Evolutionary conservation across 306 rosid species (phyloP).

Genomic region (Corylus heterophylla): DNA sequence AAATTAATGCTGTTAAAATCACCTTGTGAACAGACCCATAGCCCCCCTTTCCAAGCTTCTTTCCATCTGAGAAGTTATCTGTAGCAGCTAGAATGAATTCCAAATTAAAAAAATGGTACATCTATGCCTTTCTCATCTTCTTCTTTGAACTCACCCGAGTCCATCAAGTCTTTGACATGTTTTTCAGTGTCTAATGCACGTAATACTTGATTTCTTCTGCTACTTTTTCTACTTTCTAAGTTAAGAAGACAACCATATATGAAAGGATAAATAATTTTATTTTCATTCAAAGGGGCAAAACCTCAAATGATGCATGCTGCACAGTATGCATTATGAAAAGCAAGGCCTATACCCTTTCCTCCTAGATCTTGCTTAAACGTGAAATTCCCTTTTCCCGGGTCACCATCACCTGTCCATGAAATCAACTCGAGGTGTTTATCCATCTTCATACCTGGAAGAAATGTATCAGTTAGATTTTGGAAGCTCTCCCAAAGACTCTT

Average conservation of each 20-base stretch:
- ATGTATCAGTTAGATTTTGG: too few relatives aligned
- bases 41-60: constrained; percentile 59
- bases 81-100: constrained; percentile 41
- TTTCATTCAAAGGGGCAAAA: not conserved
- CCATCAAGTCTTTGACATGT: constrained; percentile 31
- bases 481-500: too few relatives aligned
- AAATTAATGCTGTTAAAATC: not conserved
- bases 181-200: not conserved
- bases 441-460: too few relatives aligned
- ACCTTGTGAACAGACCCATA: constrained; percentile 64
- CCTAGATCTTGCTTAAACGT: too few relatives aligned
- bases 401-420: too few relatives aligned
- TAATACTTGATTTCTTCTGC: too few relatives aligned
- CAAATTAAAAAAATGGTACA: constrained; percentile 38
- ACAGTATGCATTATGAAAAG: not conserved
- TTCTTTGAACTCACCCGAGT: constrained; percentile 32
- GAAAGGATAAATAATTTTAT: not conserved
- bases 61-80: constrained; percentile 47
- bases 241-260: too few relatives aligned
- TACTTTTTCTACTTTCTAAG: too few relatives aligned
- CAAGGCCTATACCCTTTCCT: constrained; percentile 8
- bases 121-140: constrained; percentile 32
- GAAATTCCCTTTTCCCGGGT: too few relatives aligned
- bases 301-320: not conserved
- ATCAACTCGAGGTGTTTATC: too few relatives aligned